phyloP scores from a whole-genome alignment of 176 grass and related monocot species.

The Themeda triandra region DNA sequence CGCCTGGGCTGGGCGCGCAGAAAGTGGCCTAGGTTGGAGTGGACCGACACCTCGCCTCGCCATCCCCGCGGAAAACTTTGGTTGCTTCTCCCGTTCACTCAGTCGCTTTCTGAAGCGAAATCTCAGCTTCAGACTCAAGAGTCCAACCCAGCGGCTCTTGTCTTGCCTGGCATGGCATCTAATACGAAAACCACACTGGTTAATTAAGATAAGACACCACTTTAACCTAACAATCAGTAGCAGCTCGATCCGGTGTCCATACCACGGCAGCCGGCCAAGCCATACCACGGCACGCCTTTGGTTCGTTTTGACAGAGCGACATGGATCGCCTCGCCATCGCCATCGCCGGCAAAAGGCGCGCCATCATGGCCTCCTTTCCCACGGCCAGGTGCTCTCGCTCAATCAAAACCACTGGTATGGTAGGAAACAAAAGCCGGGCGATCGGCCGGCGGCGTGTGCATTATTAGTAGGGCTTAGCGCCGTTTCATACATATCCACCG shows the following conservation, averaged over 20 bases:
- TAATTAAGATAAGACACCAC: not conserved
- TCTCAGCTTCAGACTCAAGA: not conserved
- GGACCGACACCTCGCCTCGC: not conserved
- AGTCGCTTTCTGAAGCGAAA: not conserved
- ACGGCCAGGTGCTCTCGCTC: not conserved
- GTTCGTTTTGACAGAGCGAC: not conserved
- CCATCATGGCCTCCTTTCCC: not conserved
- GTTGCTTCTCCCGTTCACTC: not conserved
- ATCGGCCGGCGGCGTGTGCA: not conserved
- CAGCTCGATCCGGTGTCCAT: not conserved
- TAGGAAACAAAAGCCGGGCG: not conserved
- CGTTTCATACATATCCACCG: not conserved
- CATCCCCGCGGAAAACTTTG: not conserved
- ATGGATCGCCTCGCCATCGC: not conserved
- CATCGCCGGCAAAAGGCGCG: constrained; percentile 8
- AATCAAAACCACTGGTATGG: not conserved
- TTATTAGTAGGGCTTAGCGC: not conserved
- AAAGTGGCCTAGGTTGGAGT: constrained; percentile 27
- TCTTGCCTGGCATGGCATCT: not conserved
- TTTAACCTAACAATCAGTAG: not conserved
- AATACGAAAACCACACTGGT: not conserved
- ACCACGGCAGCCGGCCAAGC: not conserved
- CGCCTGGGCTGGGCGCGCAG: constrained; percentile 3
- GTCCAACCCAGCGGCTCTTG: not conserved
- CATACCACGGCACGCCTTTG: not conserved